Base-by-base conservation (phyloP, 1,284 basidiomycete genomes). In the Fomes fomentarius region DNA sequence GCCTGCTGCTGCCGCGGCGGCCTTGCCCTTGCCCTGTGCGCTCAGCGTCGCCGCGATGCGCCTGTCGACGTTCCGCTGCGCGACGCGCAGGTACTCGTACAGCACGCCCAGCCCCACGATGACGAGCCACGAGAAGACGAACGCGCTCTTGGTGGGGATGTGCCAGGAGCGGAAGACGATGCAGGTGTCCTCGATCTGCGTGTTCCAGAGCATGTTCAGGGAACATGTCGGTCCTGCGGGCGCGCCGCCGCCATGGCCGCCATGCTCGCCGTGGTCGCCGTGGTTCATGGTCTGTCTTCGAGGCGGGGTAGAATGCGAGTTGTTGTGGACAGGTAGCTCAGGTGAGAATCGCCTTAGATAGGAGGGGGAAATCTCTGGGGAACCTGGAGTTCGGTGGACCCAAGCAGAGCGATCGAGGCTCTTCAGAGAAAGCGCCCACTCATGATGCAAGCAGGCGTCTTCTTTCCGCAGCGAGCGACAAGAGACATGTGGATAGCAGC, bases 141-240 rank as follows among this genome's bases (percentile, higher is more conserved):
- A 89, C 30, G 72, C 68, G 52, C 72, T 56, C 50, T 69, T 73
- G n/a, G 83, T 80, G 59, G 67, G 73, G 62, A 92, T 82, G 72
- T 90, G 89, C 89, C 89, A 91, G 56, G 77, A 76, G 17, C 67
- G 73, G 73, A 91, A 91, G 70, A 91, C 83, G 69, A 91, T 75
- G 71, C 88, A 91, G 39, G 88, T 91, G 70, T 91, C 77, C 64
- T 81, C 70, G 64, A 89, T 81, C 53, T 90, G 81, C 40, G 85
- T 88, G 71, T 91, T 91, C 88, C 84, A 57, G 41, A 63, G 58
- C 57, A 63, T 54, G 52, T 57, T 60, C 58, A 63, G 64, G 48
- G 58, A 57, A 53, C 63, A 64, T 28, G 30, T 52, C 35, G 54
- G 54, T 17, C 41, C 48, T 28, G 30, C 26, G 48, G 66, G 71